phyloP scores from a whole-genome alignment of 768 basidiomycete genomes.

The Amanita rubescens region DNA sequence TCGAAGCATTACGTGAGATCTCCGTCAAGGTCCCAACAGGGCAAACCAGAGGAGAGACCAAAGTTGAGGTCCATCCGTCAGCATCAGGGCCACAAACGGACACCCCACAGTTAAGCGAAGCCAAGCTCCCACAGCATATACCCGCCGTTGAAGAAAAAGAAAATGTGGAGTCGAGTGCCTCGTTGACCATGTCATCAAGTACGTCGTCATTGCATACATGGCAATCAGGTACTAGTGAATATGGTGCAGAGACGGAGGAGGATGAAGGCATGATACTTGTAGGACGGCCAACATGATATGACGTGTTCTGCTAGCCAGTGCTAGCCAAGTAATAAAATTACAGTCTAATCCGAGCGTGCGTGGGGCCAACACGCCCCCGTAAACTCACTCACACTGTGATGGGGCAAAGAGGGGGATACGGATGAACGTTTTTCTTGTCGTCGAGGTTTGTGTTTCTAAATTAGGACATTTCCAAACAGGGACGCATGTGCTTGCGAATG shows the following conservation, averaged over 20 bases:
- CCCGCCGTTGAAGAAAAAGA: background rate
- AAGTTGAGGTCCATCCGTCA: background rate
- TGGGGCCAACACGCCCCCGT: too few species aligned
- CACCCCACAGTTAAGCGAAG: slow-evolving; percentile 4
- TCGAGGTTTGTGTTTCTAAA: too few species aligned
- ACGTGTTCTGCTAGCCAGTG: background rate
- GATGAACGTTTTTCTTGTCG: too few species aligned
- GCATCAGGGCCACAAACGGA: background rate
- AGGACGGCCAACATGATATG: slow-evolving; percentile 40
- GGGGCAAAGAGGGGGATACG: background rate
- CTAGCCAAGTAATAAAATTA: background rate
- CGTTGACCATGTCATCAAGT: slow-evolving; percentile 25
- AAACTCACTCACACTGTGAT: too few species aligned
- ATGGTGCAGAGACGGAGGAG: slow-evolving; percentile 70
- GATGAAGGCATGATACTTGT: slow-evolving; percentile 82
- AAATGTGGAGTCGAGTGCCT: slow-evolving; percentile 22
- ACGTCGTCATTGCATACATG: slow-evolving; percentile 26
- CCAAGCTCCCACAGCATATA: background rate
- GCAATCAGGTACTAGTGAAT: slow-evolving; percentile 46
- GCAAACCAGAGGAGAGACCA: slow-evolving; percentile 9
- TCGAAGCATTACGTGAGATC: slow-evolving; percentile 68
- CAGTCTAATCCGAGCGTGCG: too few species aligned
- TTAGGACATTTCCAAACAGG: background rate
- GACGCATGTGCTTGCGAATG: background rate
- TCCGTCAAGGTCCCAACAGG: slow-evolving; percentile 42